Conservation (phyloP, 1,284 basidiomycete genomes). For the Blastosporella zonata region DNA sequence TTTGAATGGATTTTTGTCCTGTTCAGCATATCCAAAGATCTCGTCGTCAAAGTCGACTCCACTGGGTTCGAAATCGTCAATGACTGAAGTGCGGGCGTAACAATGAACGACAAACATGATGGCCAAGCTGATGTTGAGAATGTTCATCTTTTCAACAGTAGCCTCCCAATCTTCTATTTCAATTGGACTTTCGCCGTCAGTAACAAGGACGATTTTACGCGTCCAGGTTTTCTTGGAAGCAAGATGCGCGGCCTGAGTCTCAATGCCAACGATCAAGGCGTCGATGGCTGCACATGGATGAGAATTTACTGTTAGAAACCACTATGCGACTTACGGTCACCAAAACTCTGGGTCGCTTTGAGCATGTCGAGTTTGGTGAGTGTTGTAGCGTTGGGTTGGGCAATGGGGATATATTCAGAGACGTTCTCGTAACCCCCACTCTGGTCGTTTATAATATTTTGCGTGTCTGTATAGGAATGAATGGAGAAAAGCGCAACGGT, state of each 20-base stretch:
- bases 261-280: constrained; percentile 81
- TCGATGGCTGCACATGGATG: constrained; percentile 64
- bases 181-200: constrained; percentile 75
- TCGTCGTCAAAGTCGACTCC: constrained; percentile 86
- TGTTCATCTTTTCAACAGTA: constrained; percentile 68
- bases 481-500: not conserved
- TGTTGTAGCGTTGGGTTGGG: constrained; percentile 72
- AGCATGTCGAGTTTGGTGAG: constrained; percentile 72
- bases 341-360: constrained; percentile 55
- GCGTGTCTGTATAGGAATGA: constrained; percentile 48
- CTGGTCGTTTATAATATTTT: constrained; percentile 66
- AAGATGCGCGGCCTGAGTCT: constrained; percentile 68
- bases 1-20: constrained; percentile 70
- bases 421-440: constrained; percentile 76
- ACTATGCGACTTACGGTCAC: constrained; percentile 58
- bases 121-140: constrained; percentile 54
- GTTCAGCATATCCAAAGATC: constrained; percentile 58
- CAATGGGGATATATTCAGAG: constrained; percentile 75
- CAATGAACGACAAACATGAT: constrained; percentile 55
- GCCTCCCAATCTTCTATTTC: constrained; percentile 72
- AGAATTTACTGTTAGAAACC: not conserved
- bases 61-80: constrained; percentile 33
- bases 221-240: constrained; percentile 74
- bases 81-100: not conserved
- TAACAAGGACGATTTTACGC: constrained; percentile 75